Evolutionary conservation across 371 early-diverging fungal species (phyloP).

Genomic region (Actinomortierella wolfii): DNA sequence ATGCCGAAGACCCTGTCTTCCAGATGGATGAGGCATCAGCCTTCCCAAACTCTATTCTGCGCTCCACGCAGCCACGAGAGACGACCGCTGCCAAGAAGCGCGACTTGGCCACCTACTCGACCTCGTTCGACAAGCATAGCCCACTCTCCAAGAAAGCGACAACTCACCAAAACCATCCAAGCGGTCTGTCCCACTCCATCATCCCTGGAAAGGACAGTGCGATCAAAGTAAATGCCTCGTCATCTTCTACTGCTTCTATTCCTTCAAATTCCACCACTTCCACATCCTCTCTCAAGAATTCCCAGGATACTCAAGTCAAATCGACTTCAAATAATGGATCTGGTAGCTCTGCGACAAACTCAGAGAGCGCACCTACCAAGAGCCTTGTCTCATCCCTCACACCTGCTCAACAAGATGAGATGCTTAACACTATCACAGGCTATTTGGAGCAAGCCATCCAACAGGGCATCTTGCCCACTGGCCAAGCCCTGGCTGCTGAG

Average conservation of each 20-base stretch:
- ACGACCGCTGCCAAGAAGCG: conserved; percentile 37
- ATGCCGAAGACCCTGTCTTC: conserved; percentile 26
- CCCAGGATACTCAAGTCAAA: too few species aligned
- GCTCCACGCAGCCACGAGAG: background rate
- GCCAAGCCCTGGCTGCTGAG: conserved; percentile 28
- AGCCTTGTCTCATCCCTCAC: background rate
- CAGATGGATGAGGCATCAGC: conserved; percentile 29
- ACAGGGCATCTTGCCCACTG: conserved; percentile 32
- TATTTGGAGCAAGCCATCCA: conserved; percentile 40
- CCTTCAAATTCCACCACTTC: background rate
- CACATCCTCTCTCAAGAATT: too few species aligned
- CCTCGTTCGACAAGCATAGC: conserved; percentile 43
- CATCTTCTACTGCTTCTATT: conserved; percentile 5
- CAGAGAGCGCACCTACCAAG: too few species aligned
- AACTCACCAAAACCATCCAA: conserved; percentile 11
- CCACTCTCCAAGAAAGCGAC: conserved; percentile 41
- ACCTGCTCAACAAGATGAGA: conserved; percentile 23
- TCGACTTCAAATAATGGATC: too few species aligned
- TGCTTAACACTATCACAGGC: conserved; percentile 34
- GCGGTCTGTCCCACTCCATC: conserved; percentile 5
- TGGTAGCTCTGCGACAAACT: too few species aligned
- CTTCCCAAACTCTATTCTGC: conserved; percentile 36
- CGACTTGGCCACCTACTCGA: conserved; percentile 40
- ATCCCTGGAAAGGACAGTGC: conserved; percentile 4
- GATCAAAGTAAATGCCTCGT: background rate